Base-by-base conservation (phyloP, 192 early-diverging fungal genomes). In the Coemansia sp. region DNA sequence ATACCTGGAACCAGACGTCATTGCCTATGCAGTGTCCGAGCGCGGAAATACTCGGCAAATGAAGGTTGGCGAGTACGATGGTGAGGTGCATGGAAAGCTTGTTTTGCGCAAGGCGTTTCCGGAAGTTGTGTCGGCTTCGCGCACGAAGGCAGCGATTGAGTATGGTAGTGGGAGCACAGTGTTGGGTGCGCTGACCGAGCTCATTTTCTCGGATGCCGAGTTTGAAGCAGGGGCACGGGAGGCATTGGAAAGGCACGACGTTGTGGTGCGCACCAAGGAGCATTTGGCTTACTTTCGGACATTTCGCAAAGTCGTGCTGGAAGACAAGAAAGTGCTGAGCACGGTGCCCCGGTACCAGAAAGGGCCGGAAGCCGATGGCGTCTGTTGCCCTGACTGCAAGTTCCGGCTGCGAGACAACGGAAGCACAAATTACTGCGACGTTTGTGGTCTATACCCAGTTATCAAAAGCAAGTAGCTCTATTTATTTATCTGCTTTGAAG, bases 101-200 rank as follows among this genome's bases (percentile, higher is more conserved):
- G 68, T 87, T 4, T 63, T 91, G 59, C 65, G 89, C 20, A 56
- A 65, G 61, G 89, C 89, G 23, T 88, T 88, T 60, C 87, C 86
- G 9, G 83, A 86, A n/a, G 86, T 84, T 0, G 65, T 79, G 16
- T 86, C 87, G 29, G 82, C 84, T 0, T 87, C 82, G 71, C 68
- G 89, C n/a, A 83, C 68, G 48, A 91, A 91, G 71, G 87, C 87
- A 28, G 87, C 89, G 0, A 86, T 89, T 59, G 89, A 90, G 55
- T 78, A 79, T 16, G 89, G 89, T 12, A 65, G 77, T 6, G 87
- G 87, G 0, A 87, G 86, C 1, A 85, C 87, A 0, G 70, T 83
- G 13, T 51, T 91, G 46, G 84, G 86, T 0, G 71, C 79, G 51
- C 21, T 85, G 35, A 81, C 87, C 34, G 70, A 64, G 40, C 72